These are phyloP conservation scores for Alloteropsis semialata DNA, from an alignment of 176 grass and related monocot genomes.

Conservation along the genomic window DNA sequence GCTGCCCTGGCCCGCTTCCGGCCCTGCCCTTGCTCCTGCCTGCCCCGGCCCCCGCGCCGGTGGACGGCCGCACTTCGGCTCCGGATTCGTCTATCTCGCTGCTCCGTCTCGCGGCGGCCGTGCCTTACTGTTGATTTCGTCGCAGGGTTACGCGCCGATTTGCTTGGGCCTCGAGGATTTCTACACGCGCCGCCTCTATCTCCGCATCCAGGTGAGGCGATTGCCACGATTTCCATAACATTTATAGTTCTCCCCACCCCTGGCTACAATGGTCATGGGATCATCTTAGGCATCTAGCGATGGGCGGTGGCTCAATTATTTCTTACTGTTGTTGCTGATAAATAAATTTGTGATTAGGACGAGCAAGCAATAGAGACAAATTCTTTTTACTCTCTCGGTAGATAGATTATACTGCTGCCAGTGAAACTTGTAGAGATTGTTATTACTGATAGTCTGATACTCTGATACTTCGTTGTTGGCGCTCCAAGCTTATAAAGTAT, in stretches of 20 bases:
- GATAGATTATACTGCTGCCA: slow-evolving; percentile 12
- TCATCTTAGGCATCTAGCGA: not conserved
- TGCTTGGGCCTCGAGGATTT: slow-evolving; percentile 93
- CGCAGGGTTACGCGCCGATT: slow-evolving; percentile 87
- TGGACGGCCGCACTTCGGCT: not conserved
- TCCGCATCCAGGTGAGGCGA: slow-evolving; percentile 82
- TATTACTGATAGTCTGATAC: not conserved
- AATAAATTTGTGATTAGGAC: not conserved
- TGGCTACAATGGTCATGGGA: not conserved
- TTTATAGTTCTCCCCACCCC: not conserved
- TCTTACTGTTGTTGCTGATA: not conserved
- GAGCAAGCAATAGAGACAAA: not conserved
- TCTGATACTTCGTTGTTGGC: slow-evolving; percentile 2
- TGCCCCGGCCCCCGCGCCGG: too few relatives aligned
- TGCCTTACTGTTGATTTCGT: not conserved
- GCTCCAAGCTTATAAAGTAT: not conserved
- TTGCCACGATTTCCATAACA: not conserved
- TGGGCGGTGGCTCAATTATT: not conserved
- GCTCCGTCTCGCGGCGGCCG: not conserved
- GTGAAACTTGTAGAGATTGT: not conserved
- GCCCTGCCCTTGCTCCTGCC: not conserved
- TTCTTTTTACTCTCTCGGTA: not conserved
- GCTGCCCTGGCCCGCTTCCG: not conserved
- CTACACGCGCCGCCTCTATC: slow-evolving; percentile 92
- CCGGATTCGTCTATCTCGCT: slow-evolving; percentile 8